A percentile compares a stretch with the other conserved stretches of the same genome.
phyloP scores from a whole-genome alignment of 805 yeast genomes.

The Zygosaccharomyces bailii region DNA sequence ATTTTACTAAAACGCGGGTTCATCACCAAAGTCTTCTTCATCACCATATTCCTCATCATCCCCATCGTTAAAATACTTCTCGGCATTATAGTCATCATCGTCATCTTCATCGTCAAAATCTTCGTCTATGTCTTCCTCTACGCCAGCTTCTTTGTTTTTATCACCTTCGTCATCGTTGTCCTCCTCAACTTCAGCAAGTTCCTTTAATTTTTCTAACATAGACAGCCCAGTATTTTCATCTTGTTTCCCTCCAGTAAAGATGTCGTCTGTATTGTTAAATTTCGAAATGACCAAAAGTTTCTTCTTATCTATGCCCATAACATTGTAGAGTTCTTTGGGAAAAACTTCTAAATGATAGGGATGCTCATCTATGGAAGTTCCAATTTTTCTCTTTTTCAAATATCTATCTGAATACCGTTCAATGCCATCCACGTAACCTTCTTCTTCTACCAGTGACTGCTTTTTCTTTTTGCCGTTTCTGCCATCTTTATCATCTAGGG shows the following conservation, averaged over 20 bases:
- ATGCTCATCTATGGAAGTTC: constrained; percentile 71
- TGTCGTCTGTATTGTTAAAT: constrained; percentile 29
- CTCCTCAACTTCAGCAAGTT: constrained; percentile 49
- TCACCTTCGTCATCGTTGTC: constrained; percentile 31
- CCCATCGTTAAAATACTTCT: constrained; percentile 61
- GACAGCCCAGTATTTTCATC: constrained; percentile 33
- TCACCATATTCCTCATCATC: constrained; percentile 46
- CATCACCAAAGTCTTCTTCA: constrained; percentile 53
- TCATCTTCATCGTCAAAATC: constrained; percentile 56
- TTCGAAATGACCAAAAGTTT: constrained; percentile 45
- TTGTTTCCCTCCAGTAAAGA: constrained; percentile 30
- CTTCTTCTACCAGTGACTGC: constrained; percentile 35
- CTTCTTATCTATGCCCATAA: constrained; percentile 62
- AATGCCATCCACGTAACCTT: constrained; percentile 61
- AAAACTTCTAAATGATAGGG: constrained; percentile 69
- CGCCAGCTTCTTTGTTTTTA: constrained; percentile 34
- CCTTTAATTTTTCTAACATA: constrained; percentile 48
- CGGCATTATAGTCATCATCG: constrained; percentile 63
- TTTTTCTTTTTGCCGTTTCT: constrained; percentile 19
- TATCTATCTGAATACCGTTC: constrained; percentile 80
- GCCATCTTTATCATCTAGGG: constrained; percentile 27
- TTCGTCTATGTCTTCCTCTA: constrained; percentile 50
- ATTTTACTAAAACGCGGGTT: constrained; percentile 51
- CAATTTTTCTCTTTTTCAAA: constrained; percentile 63
- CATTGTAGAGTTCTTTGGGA: constrained; percentile 72